Evolutionary conservation across 1,139 yeast genomes (phyloP).

Genomic region (Saccharomyces hybrid): DNA sequence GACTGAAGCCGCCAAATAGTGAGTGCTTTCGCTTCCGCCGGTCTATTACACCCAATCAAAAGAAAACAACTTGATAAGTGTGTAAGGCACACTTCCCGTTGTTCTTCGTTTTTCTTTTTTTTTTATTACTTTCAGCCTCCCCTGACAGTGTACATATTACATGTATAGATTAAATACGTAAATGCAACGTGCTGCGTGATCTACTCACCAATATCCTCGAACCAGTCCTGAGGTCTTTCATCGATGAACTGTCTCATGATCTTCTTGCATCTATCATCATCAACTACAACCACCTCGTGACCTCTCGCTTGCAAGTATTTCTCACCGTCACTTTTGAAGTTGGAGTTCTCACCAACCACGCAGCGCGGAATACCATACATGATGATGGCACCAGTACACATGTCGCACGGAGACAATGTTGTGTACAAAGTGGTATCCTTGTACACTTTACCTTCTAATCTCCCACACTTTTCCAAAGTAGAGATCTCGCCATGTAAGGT

Average conservation of each 20-base stretch:
- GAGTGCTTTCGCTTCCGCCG: too few relatives aligned
- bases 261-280: slow-evolving; percentile 60
- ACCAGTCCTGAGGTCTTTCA: slow-evolving; percentile 78
- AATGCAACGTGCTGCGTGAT: background rate
- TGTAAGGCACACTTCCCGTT: background rate
- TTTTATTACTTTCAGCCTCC: background rate
- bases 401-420: slow-evolving; percentile 83
- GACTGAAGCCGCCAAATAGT: background rate
- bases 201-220: slow-evolving; percentile 76
- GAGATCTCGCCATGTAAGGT: slow-evolving; percentile 88
- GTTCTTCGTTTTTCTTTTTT: background rate
- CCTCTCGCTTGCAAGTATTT: slow-evolving; percentile 59
- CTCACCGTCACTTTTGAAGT: slow-evolving; percentile 71
- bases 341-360: slow-evolving; percentile 81
- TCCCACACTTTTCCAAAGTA: slow-evolving; percentile 83
- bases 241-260: slow-evolving; percentile 70
- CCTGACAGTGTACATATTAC: background rate
- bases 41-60: background rate
- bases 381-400: slow-evolving; percentile 92
- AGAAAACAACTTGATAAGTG: background rate
- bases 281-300: slow-evolving; percentile 63
- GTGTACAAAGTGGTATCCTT: slow-evolving; percentile 78
- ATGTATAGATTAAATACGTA: background rate
- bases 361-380: slow-evolving; percentile 81
- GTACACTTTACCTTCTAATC: slow-evolving; percentile 62